Evolutionary conservation across 306 rosid genomes (phyloP).

Genomic region (Fragaria iinumae): DNA sequence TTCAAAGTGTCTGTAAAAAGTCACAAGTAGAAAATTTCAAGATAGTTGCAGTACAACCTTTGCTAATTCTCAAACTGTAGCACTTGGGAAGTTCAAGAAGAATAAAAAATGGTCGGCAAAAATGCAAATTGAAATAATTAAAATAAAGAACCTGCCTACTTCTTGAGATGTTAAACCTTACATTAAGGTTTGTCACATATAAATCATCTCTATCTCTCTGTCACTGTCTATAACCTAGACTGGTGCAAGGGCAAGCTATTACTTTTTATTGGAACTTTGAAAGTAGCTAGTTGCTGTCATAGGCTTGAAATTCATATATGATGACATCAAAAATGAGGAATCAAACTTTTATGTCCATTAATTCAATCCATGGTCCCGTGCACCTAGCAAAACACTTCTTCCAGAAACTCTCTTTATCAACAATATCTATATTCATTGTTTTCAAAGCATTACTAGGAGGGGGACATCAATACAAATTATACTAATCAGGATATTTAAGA

Average conservation of each 20-base stretch:
- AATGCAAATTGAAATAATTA: neutral
- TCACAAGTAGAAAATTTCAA: neutral
- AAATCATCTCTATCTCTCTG: neutral
- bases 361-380: neutral
- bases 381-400: neutral
- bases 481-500: neutral
- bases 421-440: neutral
- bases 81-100: neutral
- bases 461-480: neutral
- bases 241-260: neutral
- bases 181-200: neutral
- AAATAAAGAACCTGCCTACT: neutral
- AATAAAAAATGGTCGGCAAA: neutral
- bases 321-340: neutral
- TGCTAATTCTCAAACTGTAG: neutral
- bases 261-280: neutral
- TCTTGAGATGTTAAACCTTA: conserved; percentile 2
- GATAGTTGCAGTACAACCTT: neutral
- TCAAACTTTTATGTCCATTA: neutral
- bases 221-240: neutral
- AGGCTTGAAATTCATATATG: neutral
- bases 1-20: neutral
- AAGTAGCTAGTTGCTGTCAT: neutral
- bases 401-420: neutral
- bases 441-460: neutral